Evolutionary conservation across 805 yeast genomes (phyloP).

Genomic region (Sugiyamaella boreocaroliniensis): DNA sequence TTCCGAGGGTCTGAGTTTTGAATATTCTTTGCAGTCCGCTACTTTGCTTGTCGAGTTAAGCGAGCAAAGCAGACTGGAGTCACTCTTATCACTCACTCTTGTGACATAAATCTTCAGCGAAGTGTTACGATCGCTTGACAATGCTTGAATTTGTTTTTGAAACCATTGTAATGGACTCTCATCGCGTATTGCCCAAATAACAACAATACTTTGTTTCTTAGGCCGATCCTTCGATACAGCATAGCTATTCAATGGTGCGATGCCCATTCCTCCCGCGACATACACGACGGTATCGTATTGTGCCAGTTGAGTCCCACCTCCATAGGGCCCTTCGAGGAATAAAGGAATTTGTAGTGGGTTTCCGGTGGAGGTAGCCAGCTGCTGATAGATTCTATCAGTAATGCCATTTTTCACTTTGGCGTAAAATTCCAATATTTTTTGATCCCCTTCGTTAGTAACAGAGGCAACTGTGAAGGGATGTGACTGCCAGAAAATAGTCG

Average conservation of each 20-base stretch:
- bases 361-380: neutral
- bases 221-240: neutral
- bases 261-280: neutral
- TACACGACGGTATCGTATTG: constrained; percentile 26
- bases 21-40: neutral
- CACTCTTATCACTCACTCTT: neutral
- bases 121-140: neutral
- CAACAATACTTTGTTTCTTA: constrained; percentile 13
- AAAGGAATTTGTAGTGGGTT: neutral
- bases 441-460: constrained; percentile 9
- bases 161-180: constrained; percentile 27
- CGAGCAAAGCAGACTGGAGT: neutral
- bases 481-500: constrained; percentile 56
- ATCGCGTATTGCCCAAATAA: constrained; percentile 29
- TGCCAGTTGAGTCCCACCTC: constrained; percentile 39
- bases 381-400: constrained; percentile 9
- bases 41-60: neutral
- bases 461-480: constrained; percentile 57
- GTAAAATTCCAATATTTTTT: constrained; percentile 12
- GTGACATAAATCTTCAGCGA: neutral
- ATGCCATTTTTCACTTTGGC: constrained; percentile 15
- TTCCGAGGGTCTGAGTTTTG: neutral
- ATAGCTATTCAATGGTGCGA: constrained; percentile 27
- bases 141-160: constrained; percentile 16
- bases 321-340: constrained; percentile 53